Evolutionary conservation across 108 stramenopile species (phyloP), one percentile per base, ranked within the genome.

Genomic region (Fistulifera solaris): DNA sequence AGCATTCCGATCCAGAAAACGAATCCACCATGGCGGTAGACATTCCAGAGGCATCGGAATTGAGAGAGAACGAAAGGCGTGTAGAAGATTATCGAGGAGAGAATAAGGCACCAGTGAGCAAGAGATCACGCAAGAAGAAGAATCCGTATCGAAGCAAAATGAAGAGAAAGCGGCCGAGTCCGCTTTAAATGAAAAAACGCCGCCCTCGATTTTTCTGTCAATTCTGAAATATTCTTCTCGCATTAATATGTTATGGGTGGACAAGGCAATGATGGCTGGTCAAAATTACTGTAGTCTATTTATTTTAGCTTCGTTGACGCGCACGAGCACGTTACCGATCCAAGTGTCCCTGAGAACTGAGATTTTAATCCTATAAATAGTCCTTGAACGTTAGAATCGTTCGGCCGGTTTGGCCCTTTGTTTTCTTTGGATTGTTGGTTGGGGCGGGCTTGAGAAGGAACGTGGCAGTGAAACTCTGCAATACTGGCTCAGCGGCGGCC

Each of bases 361-460:
- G n/a, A n/a, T n/a, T n/a, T n/a, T n/a, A n/a, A n/a, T n/a, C n/a
- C 8, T 54, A 21, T 31, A 54, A 39, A 35, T 35, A 54, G 53
- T 54, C 53, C 27, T 27, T 23, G 53, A 38, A 54, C 6, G 53
- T 54, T 38, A 35, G 8, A 2, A 54, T 35, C 3, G 18, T 23
- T 5, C 44, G 44, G 19, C 19, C 44, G 5, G 18, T 54, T 26
- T 57, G 40, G 10, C 23, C 15, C 14, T 23, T 43, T 38, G 13
- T 14, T 1, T 38, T 17, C 35, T 21, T 39, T 5, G 40, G 14
- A 13, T 38, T 26, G 15, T 42, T 44, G 19, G 11, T 2, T 8
- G 16, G 3, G 18, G 10, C 56, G 86, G 84, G 35, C 43, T 48
- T 62, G 21, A 66, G 21, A 17, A 38, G 63, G 39, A 68, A 75